Conservation (phyloP, 2,329 filamentous ascomycete genomes). For the Zopfia rhizophila region DNA sequence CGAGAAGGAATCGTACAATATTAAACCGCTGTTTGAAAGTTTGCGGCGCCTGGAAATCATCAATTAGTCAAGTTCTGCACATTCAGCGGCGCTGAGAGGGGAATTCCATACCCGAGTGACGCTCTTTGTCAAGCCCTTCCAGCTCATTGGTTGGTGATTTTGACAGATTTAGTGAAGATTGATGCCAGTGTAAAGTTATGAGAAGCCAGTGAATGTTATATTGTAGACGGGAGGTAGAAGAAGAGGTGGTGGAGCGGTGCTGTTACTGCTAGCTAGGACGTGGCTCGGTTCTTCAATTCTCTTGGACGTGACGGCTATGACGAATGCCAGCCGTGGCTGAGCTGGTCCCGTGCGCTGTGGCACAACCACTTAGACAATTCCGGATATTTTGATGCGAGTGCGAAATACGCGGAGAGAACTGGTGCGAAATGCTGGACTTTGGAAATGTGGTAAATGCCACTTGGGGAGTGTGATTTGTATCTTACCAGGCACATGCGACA, state of each 20-base stretch:
- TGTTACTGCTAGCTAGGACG: conserved; percentile 4
- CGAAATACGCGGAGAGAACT: too few species aligned
- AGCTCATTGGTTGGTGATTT: conserved; percentile 75
- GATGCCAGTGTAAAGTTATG: not conserved
- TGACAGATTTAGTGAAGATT: conserved; percentile 3
- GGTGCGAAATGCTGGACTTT: too few species aligned
- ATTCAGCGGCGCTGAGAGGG: conserved; percentile 19
- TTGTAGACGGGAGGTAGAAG: conserved; percentile 7
- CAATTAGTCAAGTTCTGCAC: conserved; percentile 34
- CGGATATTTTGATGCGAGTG: too few species aligned
- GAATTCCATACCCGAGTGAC: conserved; percentile 75
- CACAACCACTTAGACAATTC: conserved; percentile 20
- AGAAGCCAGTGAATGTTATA: not conserved
- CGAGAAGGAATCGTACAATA: conserved; percentile 62
- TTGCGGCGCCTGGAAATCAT: conserved; percentile 76
- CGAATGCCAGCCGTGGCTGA: conserved; percentile 38
- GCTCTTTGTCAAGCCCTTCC: conserved; percentile 95
- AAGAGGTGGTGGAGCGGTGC: conserved; percentile 12
- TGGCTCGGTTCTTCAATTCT: conserved; percentile 26
- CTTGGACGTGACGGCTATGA: conserved; percentile 36
- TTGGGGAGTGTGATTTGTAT: too few species aligned
- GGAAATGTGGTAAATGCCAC: too few species aligned
- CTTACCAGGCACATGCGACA: not conserved
- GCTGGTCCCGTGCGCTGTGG: conserved; percentile 21
- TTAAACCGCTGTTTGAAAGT: conserved; percentile 92